Percentiles rank a stretch among this genome's conserved stretches.
Conservation (phyloP, 2,329 filamentous ascomycete genomes). For the Triangularia setosa region DNA sequence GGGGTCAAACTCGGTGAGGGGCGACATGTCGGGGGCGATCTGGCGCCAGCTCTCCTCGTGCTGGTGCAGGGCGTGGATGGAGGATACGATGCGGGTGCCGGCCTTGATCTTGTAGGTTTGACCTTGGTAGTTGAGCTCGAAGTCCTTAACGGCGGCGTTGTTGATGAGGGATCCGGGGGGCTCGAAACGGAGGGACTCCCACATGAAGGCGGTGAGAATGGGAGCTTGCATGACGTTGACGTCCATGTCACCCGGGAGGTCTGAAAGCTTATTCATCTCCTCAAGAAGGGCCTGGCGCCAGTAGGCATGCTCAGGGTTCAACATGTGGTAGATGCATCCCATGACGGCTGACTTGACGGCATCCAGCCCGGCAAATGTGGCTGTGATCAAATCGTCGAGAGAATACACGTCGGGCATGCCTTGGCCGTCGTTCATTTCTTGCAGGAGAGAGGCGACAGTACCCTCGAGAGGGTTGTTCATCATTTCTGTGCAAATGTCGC, state of each 20-base stretch:
- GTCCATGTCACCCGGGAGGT: neutral
- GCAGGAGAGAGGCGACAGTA: neutral
- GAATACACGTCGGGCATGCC: neutral
- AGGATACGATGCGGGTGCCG: neutral
- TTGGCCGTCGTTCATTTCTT: neutral
- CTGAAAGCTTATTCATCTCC: neutral
- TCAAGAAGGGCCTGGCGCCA: neutral
- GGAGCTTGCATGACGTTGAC: neutral
- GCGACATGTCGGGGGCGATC: neutral
- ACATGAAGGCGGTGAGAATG: neutral
- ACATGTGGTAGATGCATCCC: neutral
- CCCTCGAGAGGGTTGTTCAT: neutral
- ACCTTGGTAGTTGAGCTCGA: neutral
- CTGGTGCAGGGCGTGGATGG: neutral
- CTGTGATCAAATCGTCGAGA: neutral
- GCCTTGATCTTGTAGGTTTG: neutral
- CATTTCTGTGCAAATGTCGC: neutral
- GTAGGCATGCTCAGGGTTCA: neutral
- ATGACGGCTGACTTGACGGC: neutral
- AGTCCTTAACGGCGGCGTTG: neutral
- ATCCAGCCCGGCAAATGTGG: neutral
- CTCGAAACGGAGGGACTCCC: neutral
- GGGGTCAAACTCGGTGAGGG: neutral
- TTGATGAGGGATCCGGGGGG: neutral
- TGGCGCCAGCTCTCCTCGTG: neutral